A percentile compares a stretch with the other conserved stretches of the same genome.
Evolutionary conservation across 2,329 filamentous ascomycete species (phyloP).

Genomic region (Colletotrichum sp.): DNA sequence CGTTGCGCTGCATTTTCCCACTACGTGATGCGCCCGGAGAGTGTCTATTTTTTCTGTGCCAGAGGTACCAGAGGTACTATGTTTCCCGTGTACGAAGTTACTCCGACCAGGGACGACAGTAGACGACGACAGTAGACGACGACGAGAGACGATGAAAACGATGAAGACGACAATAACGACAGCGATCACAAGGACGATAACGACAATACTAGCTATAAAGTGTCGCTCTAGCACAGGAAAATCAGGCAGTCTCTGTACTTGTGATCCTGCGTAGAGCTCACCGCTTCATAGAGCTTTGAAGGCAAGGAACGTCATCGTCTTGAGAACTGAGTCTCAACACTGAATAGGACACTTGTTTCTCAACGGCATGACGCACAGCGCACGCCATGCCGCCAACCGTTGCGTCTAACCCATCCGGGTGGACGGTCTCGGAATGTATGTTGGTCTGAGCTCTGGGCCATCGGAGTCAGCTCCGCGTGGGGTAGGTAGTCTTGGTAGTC

Average conservation of each 20-base stretch:
- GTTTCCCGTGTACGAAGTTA: no score
- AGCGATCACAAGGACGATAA: no score
- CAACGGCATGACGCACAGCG: neutral
- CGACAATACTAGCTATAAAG: no score
- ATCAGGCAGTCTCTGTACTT: no score
- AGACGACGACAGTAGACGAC: no score
- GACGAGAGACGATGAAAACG: no score
- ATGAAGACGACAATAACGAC: no score
- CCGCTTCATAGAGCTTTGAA: neutral
- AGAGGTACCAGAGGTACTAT: no score
- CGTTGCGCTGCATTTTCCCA: neutral
- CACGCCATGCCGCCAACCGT: neutral
- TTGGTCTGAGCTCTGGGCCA: neutral
- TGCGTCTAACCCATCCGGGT: neutral
- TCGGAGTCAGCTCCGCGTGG: neutral
- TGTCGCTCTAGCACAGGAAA: no score
- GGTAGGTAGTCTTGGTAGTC: neutral
- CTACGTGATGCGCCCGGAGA: no score
- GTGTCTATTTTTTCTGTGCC: no score
- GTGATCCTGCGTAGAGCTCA: neutral
- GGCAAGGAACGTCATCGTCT: neutral
- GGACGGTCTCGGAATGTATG: neutral
- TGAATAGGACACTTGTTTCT: neutral
- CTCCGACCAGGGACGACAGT: no score
- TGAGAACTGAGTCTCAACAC: neutral